phyloP scores from a whole-genome alignment of 1,284 basidiomycete species.

The Ganoderma leucocontextum region DNA sequence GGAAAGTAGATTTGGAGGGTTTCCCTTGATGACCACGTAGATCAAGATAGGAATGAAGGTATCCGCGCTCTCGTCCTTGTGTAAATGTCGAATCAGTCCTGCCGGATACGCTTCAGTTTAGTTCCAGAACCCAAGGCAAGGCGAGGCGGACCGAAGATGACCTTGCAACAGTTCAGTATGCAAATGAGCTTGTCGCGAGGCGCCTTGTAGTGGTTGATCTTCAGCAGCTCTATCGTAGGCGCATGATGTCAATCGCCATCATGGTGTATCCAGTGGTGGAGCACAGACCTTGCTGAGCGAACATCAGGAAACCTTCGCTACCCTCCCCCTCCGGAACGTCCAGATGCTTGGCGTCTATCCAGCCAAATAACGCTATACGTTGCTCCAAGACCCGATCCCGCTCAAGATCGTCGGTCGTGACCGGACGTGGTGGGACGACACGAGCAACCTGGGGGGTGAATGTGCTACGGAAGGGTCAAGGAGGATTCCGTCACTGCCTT shows the following conservation, averaged over 20 bases:
- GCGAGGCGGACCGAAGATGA: constrained; percentile 88
- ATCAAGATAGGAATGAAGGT: constrained; percentile 96
- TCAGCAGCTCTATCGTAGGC: constrained; percentile 76
- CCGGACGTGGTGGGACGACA: constrained; percentile 74
- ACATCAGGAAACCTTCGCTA: constrained; percentile 88
- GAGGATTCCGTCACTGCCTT: neutral
- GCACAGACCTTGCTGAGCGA: constrained; percentile 86
- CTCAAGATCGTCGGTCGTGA: constrained; percentile 95
- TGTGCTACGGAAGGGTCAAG: constrained; percentile 62
- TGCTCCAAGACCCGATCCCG: constrained; percentile 91
- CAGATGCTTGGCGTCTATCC: constrained; percentile 90
- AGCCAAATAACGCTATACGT: constrained; percentile 90
- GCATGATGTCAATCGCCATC: constrained; percentile 11
- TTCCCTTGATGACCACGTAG: constrained; percentile 92
- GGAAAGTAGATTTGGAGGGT: constrained; percentile 92
- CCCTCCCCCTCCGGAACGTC: constrained; percentile 81
- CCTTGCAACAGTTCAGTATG: constrained; percentile 97
- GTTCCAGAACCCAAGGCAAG: constrained; percentile 20
- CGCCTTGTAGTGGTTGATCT: constrained; percentile 99
- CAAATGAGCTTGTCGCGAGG: constrained; percentile 98
- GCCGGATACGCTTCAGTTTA: constrained; percentile 16
- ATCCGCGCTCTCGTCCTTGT: constrained; percentile 85
- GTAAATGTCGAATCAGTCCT: constrained; percentile 91
- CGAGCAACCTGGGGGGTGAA: constrained; percentile 85
- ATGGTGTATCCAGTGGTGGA: neutral